Conservation (phyloP, 1,284 basidiomycete genomes). For the Tylopilus sp. region DNA sequence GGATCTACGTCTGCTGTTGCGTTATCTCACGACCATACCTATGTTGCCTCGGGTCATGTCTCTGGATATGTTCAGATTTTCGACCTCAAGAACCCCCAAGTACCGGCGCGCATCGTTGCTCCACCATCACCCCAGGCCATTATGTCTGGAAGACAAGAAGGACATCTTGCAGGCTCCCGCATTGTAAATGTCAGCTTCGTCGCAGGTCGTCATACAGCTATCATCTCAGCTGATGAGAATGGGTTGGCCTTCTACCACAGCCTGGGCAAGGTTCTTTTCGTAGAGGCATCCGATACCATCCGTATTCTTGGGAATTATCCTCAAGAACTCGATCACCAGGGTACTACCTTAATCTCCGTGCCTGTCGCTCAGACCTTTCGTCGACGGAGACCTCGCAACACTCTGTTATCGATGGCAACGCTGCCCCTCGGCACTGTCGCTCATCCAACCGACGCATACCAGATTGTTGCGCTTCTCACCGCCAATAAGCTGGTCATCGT, state of each 20-base stretch:
- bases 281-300: conserved; percentile 92
- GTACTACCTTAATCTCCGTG: conserved; percentile 7
- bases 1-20: conserved; percentile 89
- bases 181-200: conserved; percentile 88
- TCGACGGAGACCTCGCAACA: conserved; percentile 49
- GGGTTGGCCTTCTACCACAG: conserved; percentile 96
- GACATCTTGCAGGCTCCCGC: conserved; percentile 82
- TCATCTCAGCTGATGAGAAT: conserved; percentile 86
- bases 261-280: conserved; percentile 90
- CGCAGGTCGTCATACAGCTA: conserved; percentile 89
- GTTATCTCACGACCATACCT: conserved; percentile 92
- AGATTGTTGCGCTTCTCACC: conserved; percentile 84
- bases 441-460: conserved; percentile 80
- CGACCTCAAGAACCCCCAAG: conserved; percentile 66
- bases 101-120: conserved; percentile 63
- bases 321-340: conserved; percentile 37
- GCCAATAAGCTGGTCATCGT: conserved; percentile 89
- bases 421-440: conserved; percentile 75
- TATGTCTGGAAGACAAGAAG: conserved; percentile 83
- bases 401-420: conserved; percentile 74
- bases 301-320: conserved; percentile 92
- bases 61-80: conserved; percentile 86
- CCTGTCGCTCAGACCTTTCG: conserved; percentile 20
- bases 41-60: conserved; percentile 83
- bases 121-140: conserved; percentile 68